phyloP scores from a whole-genome alignment of 108 stramenopile species.

The Ochromonas danica region DNA sequence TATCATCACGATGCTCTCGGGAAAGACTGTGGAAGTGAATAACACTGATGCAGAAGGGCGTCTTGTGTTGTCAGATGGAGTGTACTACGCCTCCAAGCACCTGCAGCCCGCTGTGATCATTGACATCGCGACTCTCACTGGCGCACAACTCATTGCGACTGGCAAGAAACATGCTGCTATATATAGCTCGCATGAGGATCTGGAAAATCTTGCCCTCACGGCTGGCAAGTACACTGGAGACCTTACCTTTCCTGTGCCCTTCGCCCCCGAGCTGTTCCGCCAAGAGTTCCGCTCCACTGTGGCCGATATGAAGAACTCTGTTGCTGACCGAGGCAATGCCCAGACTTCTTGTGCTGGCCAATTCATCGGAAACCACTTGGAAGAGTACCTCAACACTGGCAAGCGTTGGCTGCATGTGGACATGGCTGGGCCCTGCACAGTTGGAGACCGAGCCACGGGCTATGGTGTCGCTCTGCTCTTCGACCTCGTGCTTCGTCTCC shows the following conservation, averaged over 20 bases:
- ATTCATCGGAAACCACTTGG: constrained; percentile 77
- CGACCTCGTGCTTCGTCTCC: neutral
- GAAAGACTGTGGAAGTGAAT: constrained; percentile 83
- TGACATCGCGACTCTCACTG: constrained; percentile 85
- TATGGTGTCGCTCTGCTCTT: constrained; percentile 79
- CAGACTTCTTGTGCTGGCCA: constrained; percentile 82
- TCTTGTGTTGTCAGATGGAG: constrained; percentile 41
- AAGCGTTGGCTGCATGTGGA: constrained; percentile 79
- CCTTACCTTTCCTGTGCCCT: constrained; percentile 70
- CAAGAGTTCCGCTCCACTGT: constrained; percentile 73
- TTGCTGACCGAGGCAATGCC: constrained; percentile 74
- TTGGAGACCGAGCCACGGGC: constrained; percentile 76
- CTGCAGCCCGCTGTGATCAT: constrained; percentile 64
- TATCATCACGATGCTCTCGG: constrained; percentile 69
- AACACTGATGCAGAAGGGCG: constrained; percentile 84
- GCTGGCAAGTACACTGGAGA: constrained; percentile 64
- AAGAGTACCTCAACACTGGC: constrained; percentile 51
- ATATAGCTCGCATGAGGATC: constrained; percentile 63
- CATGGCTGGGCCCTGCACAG: constrained; percentile 72
- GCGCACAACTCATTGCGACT: constrained; percentile 76
- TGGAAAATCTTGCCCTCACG: constrained; percentile 60
- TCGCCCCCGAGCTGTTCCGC: constrained; percentile 70
- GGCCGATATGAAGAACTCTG: constrained; percentile 41
- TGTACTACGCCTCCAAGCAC: constrained; percentile 3
- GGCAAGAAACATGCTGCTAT: constrained; percentile 75